phyloP scores from a whole-genome alignment of 2,329 filamentous ascomycete genomes.

The Madurella fahalii region DNA sequence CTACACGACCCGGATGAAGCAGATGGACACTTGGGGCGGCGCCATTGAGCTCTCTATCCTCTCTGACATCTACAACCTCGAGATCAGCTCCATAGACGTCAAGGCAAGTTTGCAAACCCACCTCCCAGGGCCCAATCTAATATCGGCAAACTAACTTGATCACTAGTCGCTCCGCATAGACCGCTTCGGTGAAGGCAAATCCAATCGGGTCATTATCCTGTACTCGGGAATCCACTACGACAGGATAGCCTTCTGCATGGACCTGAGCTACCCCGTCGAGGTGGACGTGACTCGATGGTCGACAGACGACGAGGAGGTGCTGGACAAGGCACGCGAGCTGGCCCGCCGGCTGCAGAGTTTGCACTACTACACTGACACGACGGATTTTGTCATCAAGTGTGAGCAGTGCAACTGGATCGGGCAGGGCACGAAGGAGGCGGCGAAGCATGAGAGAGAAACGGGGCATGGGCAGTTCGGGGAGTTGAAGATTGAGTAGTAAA shows the following conservation, averaged over 20 bases:
- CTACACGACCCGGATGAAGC: slow-evolving; percentile 79
- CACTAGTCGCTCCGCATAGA: slow-evolving; percentile 47
- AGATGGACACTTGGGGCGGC: slow-evolving; percentile 82
- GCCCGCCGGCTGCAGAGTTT: slow-evolving; percentile 61
- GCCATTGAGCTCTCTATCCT: slow-evolving; percentile 86
- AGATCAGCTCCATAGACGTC: slow-evolving; percentile 83
- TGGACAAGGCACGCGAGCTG: slow-evolving; percentile 62
- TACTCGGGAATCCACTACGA: slow-evolving; percentile 96
- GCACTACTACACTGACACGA: slow-evolving; percentile 87
- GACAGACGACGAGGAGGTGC: slow-evolving; percentile 57
- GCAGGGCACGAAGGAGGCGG: slow-evolving; percentile 58
- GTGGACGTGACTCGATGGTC: slow-evolving; percentile 65
- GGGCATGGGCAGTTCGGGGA: slow-evolving; percentile 48
- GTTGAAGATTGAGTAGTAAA: slow-evolving; percentile 28
- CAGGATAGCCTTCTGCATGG: slow-evolving; percentile 69
- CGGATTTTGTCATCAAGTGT: slow-evolving; percentile 73
- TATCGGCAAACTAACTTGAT: background rate
- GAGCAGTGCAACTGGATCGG: slow-evolving; percentile 68
- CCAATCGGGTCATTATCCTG: slow-evolving; percentile 70
- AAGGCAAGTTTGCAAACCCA: slow-evolving; percentile 36
- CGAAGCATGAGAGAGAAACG: slow-evolving; percentile 56
- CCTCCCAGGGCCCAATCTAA: background rate
- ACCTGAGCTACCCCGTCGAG: slow-evolving; percentile 60
- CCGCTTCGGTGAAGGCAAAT: slow-evolving; percentile 71
- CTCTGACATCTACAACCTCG: slow-evolving; percentile 77